These are phyloP conservation scores for Nicotiana attenuata DNA, from an alignment of 257 asterid species.

Conservation along the genomic window DNA sequence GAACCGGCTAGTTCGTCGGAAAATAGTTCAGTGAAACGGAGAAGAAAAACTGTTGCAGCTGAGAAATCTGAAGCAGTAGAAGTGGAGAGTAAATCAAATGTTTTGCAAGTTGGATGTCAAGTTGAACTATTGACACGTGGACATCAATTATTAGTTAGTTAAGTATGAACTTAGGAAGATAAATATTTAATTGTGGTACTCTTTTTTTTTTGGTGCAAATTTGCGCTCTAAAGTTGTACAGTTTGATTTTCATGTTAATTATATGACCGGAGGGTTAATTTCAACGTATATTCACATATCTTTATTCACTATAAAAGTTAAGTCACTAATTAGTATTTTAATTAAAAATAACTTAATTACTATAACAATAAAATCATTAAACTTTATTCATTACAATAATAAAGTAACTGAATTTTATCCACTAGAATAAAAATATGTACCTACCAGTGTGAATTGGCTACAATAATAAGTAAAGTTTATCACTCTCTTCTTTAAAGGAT, in stretches of 20 bases:
- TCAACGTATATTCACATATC: background rate
- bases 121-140: background rate
- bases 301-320: background rate
- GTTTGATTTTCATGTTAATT: background rate
- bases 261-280: background rate
- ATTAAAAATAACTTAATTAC: background rate
- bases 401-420: no score
- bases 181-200: background rate
- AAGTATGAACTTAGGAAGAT: background rate
- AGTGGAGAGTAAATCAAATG: background rate
- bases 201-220: no score
- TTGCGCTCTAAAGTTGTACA: background rate
- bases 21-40: background rate
- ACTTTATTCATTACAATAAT: no score
- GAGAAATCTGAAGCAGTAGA: background rate
- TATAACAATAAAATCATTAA: background rate
- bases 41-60: background rate
- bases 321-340: background rate
- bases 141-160: background rate
- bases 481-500: no score
- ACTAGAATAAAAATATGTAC: background rate
- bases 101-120: background rate
- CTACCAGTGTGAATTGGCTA: no score
- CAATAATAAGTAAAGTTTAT: no score
- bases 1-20: constrained; percentile 2